A percentile compares a stretch with the other conserved stretches of the same genome.
These are phyloP conservation scores for Aspergillus transmontanensis DNA, from an alignment of 2,329 filamentous ascomycete species.

Conservation along the genomic window DNA sequence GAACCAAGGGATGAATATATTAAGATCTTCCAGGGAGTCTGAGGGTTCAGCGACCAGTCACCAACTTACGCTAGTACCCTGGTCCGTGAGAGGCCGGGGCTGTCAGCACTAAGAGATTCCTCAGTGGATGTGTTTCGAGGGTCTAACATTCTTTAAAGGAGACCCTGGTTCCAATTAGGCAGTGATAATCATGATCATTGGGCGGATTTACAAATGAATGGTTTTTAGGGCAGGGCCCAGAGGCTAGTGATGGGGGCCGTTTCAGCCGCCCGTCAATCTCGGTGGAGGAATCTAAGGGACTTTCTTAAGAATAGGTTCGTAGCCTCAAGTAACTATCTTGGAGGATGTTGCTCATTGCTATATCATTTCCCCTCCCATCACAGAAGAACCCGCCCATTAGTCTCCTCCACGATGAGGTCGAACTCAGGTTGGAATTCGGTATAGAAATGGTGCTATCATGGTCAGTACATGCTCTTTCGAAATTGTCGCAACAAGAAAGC, in stretches of 20 bases:
- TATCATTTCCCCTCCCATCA: neutral
- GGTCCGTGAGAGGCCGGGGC: neutral
- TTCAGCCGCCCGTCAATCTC: neutral
- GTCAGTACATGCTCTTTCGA: slow-evolving; percentile 12
- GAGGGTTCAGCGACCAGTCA: neutral
- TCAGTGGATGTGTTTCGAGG: neutral
- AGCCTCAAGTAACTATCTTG: neutral
- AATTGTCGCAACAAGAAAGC: slow-evolving; percentile 8
- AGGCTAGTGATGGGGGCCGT: slow-evolving; percentile 1
- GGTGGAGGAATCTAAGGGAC: no score
- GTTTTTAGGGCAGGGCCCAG: neutral
- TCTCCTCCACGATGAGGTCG: slow-evolving; percentile 42
- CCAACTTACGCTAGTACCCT: neutral
- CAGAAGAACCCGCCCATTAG: slow-evolving; percentile 35
- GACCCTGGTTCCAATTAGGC: neutral
- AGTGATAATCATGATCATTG: neutral
- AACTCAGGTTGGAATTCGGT: slow-evolving; percentile 44
- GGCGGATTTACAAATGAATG: neutral
- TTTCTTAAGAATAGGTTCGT: neutral
- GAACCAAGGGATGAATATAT: neutral
- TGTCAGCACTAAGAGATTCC: neutral
- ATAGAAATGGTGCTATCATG: slow-evolving; percentile 40
- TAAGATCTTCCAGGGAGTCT: neutral
- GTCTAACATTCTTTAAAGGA: neutral
- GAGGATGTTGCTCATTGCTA: neutral